Evolutionary conservation across 768 basidiomycete genomes (phyloP), one percentile per base, ranked within the genome.

Genomic region (Trametes meyenii): DNA sequence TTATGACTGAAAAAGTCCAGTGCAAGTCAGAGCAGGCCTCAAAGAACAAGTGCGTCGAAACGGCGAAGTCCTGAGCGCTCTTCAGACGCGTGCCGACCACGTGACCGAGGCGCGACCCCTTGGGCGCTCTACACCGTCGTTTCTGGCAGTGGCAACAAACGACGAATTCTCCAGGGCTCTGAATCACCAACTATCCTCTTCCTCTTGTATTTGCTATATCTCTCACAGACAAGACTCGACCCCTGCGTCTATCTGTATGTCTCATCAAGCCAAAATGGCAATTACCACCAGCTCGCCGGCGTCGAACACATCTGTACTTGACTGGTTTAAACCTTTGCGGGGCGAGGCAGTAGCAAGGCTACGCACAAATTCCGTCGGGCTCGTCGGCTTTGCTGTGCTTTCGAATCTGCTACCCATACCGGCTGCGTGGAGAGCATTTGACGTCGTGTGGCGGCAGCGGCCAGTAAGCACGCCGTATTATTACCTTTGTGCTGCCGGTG

Each of bases 401-500:
- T 78, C 78, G 1, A 70, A 75, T 50, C 66, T 79, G 26, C 58
- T 77, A 0, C 78, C 78, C 6, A 26, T 77, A 11, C 78, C 78
- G 5, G 74, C 76, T 0, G 43, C 73, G 10, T 79, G 73, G 75
- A 68, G 70, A 5, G 74, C 77, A 1, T 45, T 77, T 35, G 63
- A 63, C 29, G 68, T 76, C 29, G 70, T 79, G 4, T 68, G 67
- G 61, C 40, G 46, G 19, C 51, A 48, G 29, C 50, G 58, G 26
- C 54, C 61, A 3, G 52, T 55, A 2, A 61, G 58, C 35, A 44
- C 56, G 13, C 49, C 63, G 24, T 67, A 64, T 50, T 70, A 63
- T 21, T 58, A 50, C 45, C 42, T 70, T 19, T 78, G 75, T 45
- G 66, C 68, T 59, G 58, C 68, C 17, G 77, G 78, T 77, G 66